Base-by-base conservation (phyloP, 2,329 filamentous ascomycete genomes). In the Colletotrichum sp. region DNA sequence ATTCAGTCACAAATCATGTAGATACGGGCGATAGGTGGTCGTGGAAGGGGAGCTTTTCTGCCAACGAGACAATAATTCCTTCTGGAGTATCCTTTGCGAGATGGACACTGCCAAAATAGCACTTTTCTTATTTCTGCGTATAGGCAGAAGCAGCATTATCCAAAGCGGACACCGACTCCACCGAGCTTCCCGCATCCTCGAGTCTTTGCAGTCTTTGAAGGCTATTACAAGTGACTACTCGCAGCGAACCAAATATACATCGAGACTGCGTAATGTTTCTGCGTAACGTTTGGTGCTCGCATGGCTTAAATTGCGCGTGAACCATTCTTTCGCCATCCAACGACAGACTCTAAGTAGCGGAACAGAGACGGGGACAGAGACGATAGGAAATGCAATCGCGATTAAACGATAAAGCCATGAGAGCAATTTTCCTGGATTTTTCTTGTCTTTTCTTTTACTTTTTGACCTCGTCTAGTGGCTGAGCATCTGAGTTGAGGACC, bases 341-440 rank as follows among this genome's bases (percentile, higher is more conserved):
- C 18, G 21, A 47, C 21, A 13, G 9, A 47, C 6, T 3, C n/a
- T 0, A 3, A 2, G 6, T 13, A 3, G 6, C n/a, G 43, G 18
- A 18, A 47, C 1, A 13, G 43, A 47, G 43, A 21, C n/a, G n/a
- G 13, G 12, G 12, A 34, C 3, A 36, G 34, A 16, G 15, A 36
- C 1, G 1, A 21, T 12, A n/a, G 3, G 5, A 47, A 13, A 47
- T 21, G 0, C 2, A 0, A 2, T 21, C 0, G n/a, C 0, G n/a
- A 13, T 0, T n/a, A 4, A 6, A n/a, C 6, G n/a, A 0, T 43
- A 11, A 11, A n/a, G 11, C 16, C 9, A 43, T 1, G 9, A n/a
- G 3, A 43, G 6, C 0, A 11, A 27, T n/a, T 43, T 43, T 3
- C 0, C 8, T 43, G 16, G 0, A 43, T 5, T 27, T 27, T 18